Conservation (phyloP, 2,329 filamentous ascomycete genomes). For the Xylaria sp. region DNA sequence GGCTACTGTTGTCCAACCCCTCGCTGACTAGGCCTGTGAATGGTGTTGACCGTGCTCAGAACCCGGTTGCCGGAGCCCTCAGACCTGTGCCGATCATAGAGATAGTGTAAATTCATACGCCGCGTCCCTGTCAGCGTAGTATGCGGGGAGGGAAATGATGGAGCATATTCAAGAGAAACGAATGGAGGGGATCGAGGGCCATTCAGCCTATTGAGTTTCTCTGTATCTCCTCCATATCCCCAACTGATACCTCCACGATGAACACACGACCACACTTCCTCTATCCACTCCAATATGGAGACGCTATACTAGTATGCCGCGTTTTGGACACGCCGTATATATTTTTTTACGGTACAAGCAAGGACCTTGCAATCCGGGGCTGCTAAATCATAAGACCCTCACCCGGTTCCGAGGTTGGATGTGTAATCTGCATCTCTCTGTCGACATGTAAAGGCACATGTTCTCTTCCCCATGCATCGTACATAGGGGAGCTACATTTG, state of each 20-base stretch:
- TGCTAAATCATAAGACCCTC: neutral
- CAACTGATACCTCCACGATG: neutral
- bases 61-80: conserved; percentile 24
- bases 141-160: neutral
- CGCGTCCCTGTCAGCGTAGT: neutral
- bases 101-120: neutral
- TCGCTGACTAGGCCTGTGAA: neutral
- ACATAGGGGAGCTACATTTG: neutral
- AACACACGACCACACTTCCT: neutral
- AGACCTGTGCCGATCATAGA: neutral
- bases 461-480: neutral
- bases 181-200: neutral
- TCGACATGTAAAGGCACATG: conserved; percentile 2
- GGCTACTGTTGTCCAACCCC: neutral
- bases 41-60: neutral
- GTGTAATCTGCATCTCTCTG: neutral
- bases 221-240: neutral
- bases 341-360: neutral
- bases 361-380: neutral
- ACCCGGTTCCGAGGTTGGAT: neutral
- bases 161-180: neutral
- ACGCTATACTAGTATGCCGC: neutral
- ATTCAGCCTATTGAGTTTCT: neutral
- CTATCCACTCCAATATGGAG: neutral
- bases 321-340: neutral